Evolutionary conservation across 2,329 filamentous ascomycete species (phyloP).

Genomic region (Cladosporium sphaerospermum): DNA sequence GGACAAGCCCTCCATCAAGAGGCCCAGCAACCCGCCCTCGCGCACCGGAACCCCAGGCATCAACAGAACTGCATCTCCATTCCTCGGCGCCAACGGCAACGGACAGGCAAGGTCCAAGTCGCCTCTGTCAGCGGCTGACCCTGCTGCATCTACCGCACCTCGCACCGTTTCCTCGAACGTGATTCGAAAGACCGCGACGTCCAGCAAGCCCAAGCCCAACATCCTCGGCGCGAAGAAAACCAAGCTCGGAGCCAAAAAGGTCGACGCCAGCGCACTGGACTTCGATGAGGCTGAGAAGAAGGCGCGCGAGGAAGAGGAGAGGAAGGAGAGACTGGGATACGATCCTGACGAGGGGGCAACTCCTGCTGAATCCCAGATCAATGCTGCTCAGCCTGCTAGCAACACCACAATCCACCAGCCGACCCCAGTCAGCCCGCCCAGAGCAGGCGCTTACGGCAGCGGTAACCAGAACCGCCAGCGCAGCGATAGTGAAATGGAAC

Average conservation of each 20-base stretch:
- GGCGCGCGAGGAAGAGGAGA: conserved; percentile 93
- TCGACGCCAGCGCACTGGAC: conserved; percentile 68
- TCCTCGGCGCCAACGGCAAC: conserved; percentile 66
- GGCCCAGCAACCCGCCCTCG: conserved; percentile 87
- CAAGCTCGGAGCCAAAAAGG: conserved; percentile 62
- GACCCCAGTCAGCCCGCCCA: conserved; percentile 64
- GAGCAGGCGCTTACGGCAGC: conserved; percentile 55
- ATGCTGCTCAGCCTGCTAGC: conserved; percentile 38
- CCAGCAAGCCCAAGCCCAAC: conserved; percentile 59
- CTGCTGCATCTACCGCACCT: conserved; percentile 58
- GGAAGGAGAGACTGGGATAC: conserved; percentile 91
- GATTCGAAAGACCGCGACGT: conserved; percentile 65
- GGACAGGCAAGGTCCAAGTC: conserved; percentile 69
- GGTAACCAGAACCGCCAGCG: conserved; percentile 42
- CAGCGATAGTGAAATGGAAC: conserved; percentile 73
- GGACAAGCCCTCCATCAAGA: conserved; percentile 97
- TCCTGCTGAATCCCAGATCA: conserved; percentile 36
- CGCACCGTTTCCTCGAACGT: conserved; percentile 71
- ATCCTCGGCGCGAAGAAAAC: conserved; percentile 66
- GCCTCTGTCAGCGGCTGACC: conserved; percentile 59
- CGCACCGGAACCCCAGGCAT: conserved; percentile 80
- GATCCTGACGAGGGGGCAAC: conserved; percentile 79
- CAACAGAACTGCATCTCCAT: conserved; percentile 80
- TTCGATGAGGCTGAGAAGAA: conserved; percentile 97
- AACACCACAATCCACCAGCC: conserved; percentile 64